Evolutionary conservation across 176 grass and related monocot species (phyloP).

Genomic region (Triticum urartu): DNA sequence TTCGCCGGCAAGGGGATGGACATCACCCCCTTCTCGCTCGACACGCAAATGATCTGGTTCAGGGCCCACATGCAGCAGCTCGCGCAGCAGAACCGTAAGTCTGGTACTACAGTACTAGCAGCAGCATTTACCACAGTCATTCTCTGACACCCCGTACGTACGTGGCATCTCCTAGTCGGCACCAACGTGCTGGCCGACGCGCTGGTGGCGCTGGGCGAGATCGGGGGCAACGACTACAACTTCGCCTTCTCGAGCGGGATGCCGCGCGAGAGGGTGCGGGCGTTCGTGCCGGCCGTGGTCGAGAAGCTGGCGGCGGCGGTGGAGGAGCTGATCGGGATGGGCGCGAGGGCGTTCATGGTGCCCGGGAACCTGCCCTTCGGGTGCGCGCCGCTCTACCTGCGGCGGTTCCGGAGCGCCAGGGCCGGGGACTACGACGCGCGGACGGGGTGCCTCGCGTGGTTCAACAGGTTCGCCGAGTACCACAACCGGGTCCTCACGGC

Average conservation of each 20-base stretch:
- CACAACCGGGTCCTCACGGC: slow-evolving; percentile 56
- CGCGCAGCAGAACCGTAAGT: background rate
- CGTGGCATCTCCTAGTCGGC: background rate
- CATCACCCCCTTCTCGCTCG: slow-evolving; percentile 29
- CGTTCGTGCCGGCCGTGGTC: slow-evolving; percentile 52
- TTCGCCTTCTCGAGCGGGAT: slow-evolving; percentile 31
- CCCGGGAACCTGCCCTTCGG: slow-evolving; percentile 81
- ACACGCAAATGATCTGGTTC: slow-evolving; percentile 57
- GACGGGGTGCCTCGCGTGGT: slow-evolving; percentile 62
- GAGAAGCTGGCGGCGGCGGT: slow-evolving; percentile 36
- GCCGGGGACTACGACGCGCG: slow-evolving; percentile 39
- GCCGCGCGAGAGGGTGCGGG: slow-evolving; percentile 7
- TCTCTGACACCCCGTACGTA: no score
- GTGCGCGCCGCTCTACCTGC: slow-evolving; percentile 60
- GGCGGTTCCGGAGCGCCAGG: slow-evolving; percentile 20
- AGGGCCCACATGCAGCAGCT: slow-evolving; percentile 21
- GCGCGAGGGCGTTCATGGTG: slow-evolving; percentile 62
- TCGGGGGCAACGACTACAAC: slow-evolving; percentile 77
- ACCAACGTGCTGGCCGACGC: slow-evolving; percentile 22
- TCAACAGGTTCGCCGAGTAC: slow-evolving; percentile 62
- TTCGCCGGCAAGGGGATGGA: slow-evolving; percentile 42
- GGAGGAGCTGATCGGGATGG: slow-evolving; percentile 64
- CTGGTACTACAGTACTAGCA: no score
- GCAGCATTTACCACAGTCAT: no score
- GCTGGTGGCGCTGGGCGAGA: slow-evolving; percentile 62